These are phyloP conservation scores for Pistacia vera DNA, from an alignment of 345 rosid species.

Conservation along the genomic window DNA sequence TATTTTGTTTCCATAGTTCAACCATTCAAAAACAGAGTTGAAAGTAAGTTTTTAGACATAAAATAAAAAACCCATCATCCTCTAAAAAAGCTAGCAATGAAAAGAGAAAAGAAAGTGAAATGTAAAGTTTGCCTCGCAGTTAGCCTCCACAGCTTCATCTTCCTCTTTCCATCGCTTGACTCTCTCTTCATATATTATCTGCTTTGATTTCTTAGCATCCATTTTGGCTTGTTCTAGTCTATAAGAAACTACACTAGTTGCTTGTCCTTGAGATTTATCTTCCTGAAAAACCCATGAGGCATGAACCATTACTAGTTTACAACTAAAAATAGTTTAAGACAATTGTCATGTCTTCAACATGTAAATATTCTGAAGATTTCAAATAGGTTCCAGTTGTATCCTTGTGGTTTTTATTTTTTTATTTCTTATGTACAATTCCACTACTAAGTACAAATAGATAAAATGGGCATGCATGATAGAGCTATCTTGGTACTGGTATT, in stretches of 20 bases:
- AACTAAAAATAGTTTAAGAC: conserved; percentile 12
- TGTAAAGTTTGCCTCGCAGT: conserved; percentile 55
- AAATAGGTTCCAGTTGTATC: neutral
- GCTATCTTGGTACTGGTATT: neutral
- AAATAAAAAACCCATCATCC: neutral
- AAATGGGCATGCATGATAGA: conserved; percentile 2
- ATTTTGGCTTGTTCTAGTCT: conserved; percentile 43
- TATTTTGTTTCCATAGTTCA: neutral
- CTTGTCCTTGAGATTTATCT: conserved; percentile 37
- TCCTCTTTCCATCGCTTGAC: conserved; percentile 62
- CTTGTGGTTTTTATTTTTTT: neutral
- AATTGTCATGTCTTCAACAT: conserved; percentile 6
- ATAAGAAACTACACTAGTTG: conserved; percentile 30
- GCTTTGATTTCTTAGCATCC: conserved; percentile 44
- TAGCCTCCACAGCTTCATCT: conserved; percentile 66
- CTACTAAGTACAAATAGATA: neutral
- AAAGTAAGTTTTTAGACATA: neutral
- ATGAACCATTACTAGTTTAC: neutral
- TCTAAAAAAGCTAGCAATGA: conserved; percentile 3
- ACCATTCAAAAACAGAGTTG: neutral
- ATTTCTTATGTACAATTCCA: neutral
- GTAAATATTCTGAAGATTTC: conserved; percentile 4
- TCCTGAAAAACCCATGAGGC: conserved; percentile 48
- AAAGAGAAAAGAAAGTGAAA: conserved; percentile 10
- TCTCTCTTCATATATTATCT: conserved; percentile 44